phyloP scores from a whole-genome alignment of 441 rosid species.

The Croton setiger region DNA sequence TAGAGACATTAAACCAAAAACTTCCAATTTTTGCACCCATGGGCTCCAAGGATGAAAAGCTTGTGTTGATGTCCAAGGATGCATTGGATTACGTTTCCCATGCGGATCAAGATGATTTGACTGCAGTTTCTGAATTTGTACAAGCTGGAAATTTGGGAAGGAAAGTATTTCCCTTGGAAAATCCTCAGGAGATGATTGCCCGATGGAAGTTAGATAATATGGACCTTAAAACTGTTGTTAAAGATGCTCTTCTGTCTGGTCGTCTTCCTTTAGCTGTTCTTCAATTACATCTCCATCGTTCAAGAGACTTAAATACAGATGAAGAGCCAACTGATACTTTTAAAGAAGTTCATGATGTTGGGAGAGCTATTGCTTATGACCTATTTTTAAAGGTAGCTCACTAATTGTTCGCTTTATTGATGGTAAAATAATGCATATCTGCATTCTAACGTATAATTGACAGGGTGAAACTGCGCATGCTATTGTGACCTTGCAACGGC shows the following conservation, averaged over 20 bases:
- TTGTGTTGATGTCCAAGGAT: constrained; percentile 54
- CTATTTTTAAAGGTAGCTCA: constrained; percentile 80
- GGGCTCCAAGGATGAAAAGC: constrained; percentile 39
- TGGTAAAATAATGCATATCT: constrained; percentile 23
- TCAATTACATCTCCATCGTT: constrained; percentile 93
- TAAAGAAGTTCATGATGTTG: constrained; percentile 87
- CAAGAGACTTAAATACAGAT: constrained; percentile 49
- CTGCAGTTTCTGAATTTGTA: constrained; percentile 51
- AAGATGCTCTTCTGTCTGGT: constrained; percentile 92
- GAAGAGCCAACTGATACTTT: constrained; percentile 76
- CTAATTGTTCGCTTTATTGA: constrained; percentile 26
- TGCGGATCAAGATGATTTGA: constrained; percentile 42
- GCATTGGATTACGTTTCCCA: constrained; percentile 37
- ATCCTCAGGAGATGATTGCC: constrained; percentile 96
- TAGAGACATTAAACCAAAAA: constrained; percentile 40
- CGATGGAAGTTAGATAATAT: constrained; percentile 89
- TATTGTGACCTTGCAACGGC: constrained; percentile 84
- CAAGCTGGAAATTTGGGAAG: constrained; percentile 39
- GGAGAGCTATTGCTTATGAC: constrained; percentile 96
- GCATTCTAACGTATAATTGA: constrained; percentile 37
- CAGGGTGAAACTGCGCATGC: constrained; percentile 97
- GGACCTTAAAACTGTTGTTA: constrained; percentile 87
- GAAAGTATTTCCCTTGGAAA: constrained; percentile 75
- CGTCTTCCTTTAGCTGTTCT: constrained; percentile 99
- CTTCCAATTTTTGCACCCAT: constrained; percentile 27